Conservation (phyloP, 495 filamentous ascomycete species). For the Xylaria castorea region DNA sequence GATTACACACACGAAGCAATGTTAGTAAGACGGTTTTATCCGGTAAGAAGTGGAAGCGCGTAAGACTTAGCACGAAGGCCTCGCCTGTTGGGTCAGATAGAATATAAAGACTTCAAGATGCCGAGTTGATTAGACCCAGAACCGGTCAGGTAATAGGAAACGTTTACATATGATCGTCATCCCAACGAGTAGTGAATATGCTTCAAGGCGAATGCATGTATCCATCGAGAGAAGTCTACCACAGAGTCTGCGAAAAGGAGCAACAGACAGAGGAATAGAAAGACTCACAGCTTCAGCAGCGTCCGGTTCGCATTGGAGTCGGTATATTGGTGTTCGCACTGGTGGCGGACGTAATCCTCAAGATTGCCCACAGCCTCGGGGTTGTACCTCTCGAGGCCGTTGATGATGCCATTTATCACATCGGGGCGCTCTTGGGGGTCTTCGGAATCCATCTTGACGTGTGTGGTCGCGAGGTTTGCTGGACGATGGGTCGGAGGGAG, state of each 20-base stretch:
- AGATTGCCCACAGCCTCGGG: slow-evolving; percentile 93
- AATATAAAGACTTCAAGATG: slow-evolving; percentile 59
- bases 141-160: slow-evolving; percentile 97
- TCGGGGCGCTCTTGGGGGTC: slow-evolving; percentile 75
- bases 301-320: slow-evolving; percentile 97
- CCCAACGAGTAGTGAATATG: slow-evolving; percentile 25
- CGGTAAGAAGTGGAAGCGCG: background rate
- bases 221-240: background rate
- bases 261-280: background rate
- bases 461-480: slow-evolving; percentile 35
- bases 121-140: slow-evolving; percentile 53
- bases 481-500: slow-evolving; percentile 35
- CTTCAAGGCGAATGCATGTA: background rate
- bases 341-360: slow-evolving; percentile 92
- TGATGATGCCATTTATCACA: slow-evolving; percentile 88
- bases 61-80: slow-evolving; percentile 9
- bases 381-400: slow-evolving; percentile 97
- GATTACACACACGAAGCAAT: slow-evolving; percentile 22
- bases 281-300: slow-evolving; percentile 93
- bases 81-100: slow-evolving; percentile 63
- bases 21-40: slow-evolving; percentile 7
- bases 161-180: slow-evolving; percentile 78
- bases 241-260: slow-evolving; percentile 15
- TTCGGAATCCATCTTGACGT: slow-evolving; percentile 60
- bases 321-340: slow-evolving; percentile 93